Conservation (phyloP, 2,329 filamentous ascomycete species). For the Cercospora canescens region DNA sequence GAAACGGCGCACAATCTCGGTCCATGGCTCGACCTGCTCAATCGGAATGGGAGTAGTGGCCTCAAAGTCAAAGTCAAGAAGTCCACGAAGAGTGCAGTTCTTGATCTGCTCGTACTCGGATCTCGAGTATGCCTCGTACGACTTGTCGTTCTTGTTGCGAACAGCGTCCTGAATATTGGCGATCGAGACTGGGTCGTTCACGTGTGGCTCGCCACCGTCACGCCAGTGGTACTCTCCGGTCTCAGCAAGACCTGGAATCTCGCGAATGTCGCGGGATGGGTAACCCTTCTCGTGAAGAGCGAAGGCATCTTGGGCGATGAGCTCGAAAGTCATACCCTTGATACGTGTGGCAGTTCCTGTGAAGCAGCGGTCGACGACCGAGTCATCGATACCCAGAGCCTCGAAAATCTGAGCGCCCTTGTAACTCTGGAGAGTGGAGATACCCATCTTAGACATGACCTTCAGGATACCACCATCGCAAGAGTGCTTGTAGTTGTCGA, state of each 20-base stretch:
- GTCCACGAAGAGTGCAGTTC: conserved; percentile 88
- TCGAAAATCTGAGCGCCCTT: conserved; percentile 99
- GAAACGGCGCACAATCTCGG: conserved; percentile 93
- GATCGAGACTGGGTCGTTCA: conserved; percentile 93
- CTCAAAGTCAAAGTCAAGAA: conserved; percentile 95
- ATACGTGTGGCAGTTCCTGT: conserved; percentile 92
- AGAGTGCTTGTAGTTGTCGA: conserved; percentile 95
- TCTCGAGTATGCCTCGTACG: conserved; percentile 92
- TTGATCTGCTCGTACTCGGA: conserved; percentile 96
- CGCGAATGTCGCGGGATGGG: conserved; percentile 74
- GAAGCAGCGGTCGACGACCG: conserved; percentile 92
- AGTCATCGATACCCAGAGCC: conserved; percentile 87
- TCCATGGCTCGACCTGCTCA: conserved; percentile 97
- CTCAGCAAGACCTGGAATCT: conserved; percentile 79
- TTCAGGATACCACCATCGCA: conserved; percentile 95
- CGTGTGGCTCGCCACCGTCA: conserved; percentile 90
- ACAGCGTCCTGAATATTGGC: conserved; percentile 97
- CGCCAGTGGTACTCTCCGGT: conserved; percentile 98
- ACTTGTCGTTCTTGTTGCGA: conserved; percentile 96
- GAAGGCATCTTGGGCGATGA: conserved; percentile 91
- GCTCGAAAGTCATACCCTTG: conserved; percentile 88
- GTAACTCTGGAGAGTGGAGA: conserved; percentile 92
- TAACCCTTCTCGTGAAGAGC: conserved; percentile 93
- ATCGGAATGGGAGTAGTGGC: conserved; percentile 82
- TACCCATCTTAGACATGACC: conserved; percentile 99